Conservation (phyloP, 106 monocot genomes). For the Acorus calamus region DNA sequence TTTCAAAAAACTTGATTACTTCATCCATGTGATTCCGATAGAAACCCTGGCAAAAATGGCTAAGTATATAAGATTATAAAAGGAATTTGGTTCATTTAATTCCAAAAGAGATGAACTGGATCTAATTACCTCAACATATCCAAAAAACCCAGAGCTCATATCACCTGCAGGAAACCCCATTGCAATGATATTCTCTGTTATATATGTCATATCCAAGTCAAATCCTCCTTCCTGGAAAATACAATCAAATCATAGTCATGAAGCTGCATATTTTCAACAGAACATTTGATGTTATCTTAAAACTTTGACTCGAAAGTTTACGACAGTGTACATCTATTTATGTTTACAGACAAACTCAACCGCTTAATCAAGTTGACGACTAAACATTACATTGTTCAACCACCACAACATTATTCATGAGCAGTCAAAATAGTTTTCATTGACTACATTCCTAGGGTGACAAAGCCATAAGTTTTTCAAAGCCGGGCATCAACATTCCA, state of each 20-base stretch:
- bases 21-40: conserved; percentile 99
- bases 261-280: too few relatives aligned
- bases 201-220: conserved; percentile 95
- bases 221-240: conserved; percentile 82
- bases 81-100: not conserved
- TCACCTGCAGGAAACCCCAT: conserved; percentile 99
- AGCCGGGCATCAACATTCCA: too few relatives aligned
- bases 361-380: too few relatives aligned
- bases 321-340: too few relatives aligned
- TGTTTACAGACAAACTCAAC: too few relatives aligned
- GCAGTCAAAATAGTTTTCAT: too few relatives aligned
- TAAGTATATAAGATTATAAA: not conserved
- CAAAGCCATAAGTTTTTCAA: too few relatives aligned
- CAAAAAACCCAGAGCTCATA: conserved; percentile 96
- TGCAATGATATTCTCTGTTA: conserved; percentile 96
- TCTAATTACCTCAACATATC: conserved; percentile 85
- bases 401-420: too few relatives aligned
- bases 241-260: not conserved
- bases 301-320: too few relatives aligned
- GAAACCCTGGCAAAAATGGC: conserved; percentile 41
- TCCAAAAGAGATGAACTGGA: not conserved
- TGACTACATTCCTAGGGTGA: too few relatives aligned
- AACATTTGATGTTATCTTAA: too few relatives aligned
- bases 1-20: conserved; percentile 97
- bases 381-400: too few relatives aligned